These are phyloP conservation scores for Xylariaceae sp. DNA, from an alignment of 2,329 filamentous ascomycete species.

Conservation along the genomic window DNA sequence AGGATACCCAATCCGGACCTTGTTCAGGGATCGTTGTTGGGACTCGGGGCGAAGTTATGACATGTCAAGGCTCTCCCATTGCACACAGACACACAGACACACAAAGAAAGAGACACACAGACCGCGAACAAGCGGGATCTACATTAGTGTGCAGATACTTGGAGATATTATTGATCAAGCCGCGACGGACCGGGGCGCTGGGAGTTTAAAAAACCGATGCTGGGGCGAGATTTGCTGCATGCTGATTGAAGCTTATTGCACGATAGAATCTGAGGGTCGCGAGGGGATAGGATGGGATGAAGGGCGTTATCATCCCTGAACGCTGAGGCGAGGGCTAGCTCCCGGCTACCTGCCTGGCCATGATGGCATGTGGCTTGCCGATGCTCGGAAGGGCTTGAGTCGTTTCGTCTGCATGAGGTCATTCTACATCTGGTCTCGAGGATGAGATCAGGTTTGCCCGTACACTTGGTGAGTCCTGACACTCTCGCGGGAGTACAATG, in stretches of 20 bases:
- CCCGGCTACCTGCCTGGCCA: not conserved
- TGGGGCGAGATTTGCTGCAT: not conserved
- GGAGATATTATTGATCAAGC: not conserved
- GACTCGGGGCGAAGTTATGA: not conserved
- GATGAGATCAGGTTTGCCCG: no score
- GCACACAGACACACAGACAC: not conserved
- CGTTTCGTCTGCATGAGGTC: not conserved
- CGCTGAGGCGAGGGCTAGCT: no score
- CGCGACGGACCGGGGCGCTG: not conserved
- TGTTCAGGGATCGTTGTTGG: no score
- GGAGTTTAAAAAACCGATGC: not conserved
- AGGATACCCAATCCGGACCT: no score
- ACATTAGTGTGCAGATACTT: not conserved
- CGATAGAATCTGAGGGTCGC: no score
- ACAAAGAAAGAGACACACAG: not conserved
- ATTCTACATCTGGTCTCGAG: not conserved
- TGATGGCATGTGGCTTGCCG: not conserved
- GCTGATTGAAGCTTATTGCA: not conserved
- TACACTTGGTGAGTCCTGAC: not conserved
- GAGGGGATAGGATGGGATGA: no score
- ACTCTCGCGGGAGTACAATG: not conserved
- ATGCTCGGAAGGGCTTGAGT: not conserved
- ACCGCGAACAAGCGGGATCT: not conserved
- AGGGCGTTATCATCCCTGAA: no score
- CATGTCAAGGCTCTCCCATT: not conserved